A percentile compares a stretch with the other conserved stretches of the same genome.
Evolutionary conservation across 345 rosid species (phyloP).

Genomic region (Eucalyptus camaldulensis): DNA sequence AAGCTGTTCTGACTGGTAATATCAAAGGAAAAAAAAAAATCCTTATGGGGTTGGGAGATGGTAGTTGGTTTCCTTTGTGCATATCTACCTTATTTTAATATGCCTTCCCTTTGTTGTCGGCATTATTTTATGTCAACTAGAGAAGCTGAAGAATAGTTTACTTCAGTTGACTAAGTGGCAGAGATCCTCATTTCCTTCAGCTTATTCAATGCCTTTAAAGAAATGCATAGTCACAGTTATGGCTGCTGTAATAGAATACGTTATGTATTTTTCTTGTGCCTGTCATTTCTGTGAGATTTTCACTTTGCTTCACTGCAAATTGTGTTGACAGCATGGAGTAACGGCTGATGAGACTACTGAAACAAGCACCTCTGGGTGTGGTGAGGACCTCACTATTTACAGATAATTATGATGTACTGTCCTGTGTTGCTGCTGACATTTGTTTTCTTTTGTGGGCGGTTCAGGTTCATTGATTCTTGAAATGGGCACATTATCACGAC

Average conservation of each 20-base stretch:
- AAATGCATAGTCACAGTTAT: neutral
- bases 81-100: neutral
- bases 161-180: neutral
- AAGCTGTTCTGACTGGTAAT: neutral
- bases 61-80: neutral
- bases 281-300: conserved; percentile 33
- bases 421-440: neutral
- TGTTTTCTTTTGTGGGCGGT: neutral
- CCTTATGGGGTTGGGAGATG: neutral
- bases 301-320: conserved; percentile 38
- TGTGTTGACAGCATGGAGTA: conserved; percentile 80
- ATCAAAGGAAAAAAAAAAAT: neutral
- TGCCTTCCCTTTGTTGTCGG: neutral
- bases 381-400: conserved; percentile 25
- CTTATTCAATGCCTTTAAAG: neutral
- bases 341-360: conserved; percentile 75
- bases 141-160: neutral
- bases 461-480: conserved; percentile 93
- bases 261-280: neutral
- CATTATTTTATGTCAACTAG: neutral
- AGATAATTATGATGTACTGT: neutral
- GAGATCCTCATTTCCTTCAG: neutral
- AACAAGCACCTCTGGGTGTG: conserved; percentile 98
- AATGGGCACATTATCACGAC: conserved; percentile 90
- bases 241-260: neutral